Evolutionary conservation across 176 grass and related monocot species (phyloP).

Genomic region (Chloris gayana): DNA sequence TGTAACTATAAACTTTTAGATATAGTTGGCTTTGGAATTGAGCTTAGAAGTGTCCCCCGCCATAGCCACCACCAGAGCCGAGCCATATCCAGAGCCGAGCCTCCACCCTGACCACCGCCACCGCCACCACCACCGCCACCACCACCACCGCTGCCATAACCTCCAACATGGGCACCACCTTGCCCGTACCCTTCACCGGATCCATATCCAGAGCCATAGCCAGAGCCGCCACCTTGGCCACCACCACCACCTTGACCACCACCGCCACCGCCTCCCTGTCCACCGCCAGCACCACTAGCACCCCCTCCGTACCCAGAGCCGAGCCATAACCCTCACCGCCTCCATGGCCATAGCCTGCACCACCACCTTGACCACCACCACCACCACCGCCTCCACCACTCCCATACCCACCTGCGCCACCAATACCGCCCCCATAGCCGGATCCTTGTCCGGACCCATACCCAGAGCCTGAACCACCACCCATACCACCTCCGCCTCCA

Average conservation of each 20-base stretch:
- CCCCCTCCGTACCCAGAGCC: conserved; percentile 6
- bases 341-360: background rate
- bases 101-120: background rate
- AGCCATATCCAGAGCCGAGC: conserved; percentile 29
- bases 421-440: background rate
- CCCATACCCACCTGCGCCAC: conserved; percentile 11
- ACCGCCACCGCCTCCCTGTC: background rate
- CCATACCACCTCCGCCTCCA: background rate
- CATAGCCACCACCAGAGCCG: background rate
- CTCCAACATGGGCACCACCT: conserved; percentile 13
- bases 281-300: background rate
- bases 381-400: conserved; percentile 3
- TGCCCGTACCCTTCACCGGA: conserved; percentile 21
- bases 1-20: background rate
- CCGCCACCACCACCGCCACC: background rate
- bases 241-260: conserved; percentile 3
- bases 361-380: background rate
- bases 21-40: background rate
- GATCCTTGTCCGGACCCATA: conserved; percentile 11
- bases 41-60: conserved; percentile 15
- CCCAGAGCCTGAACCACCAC: background rate
- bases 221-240: conserved; percentile 2
- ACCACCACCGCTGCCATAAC: background rate
- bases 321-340: conserved; percentile 26
- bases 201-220: conserved; percentile 21